Evolutionary conservation across 202 grass and related monocot species (phyloP), one percentile per base, ranked within the genome.

Genomic region (Elaeis oleifera): DNA sequence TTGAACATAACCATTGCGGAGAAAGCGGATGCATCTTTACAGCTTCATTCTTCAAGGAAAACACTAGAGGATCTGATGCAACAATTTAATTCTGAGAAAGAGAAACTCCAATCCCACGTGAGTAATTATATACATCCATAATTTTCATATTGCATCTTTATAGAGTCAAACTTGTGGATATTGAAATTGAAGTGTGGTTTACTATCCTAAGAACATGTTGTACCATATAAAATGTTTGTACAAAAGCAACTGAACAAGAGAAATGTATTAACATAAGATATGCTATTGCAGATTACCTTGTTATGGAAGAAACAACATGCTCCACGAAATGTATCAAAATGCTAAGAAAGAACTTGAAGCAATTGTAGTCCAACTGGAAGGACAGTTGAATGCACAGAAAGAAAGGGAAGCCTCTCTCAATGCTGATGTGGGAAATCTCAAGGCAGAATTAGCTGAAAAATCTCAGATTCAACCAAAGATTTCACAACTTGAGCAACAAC

Each of bases 401-500:
- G 22, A 4, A 27, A 52, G 62, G 21, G 49, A 65, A 51, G 3
- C 28, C 48, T 65, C 36, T 65, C 49, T 65, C 51, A 22, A 25
- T 65, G 50, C 49, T 52, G 4, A 51, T 65, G 62, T 65, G 16
- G 49, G 52, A 65, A 51, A 49, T 24, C 49, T 65, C 25, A 51
- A 51, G 17, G 21, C 13, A 25, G 62, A 65, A 26, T 27, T 65
- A 23, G 3, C 48, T 27, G 48, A 65, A 4, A 52, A 65, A 51
- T 51, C 11, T 51, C 4, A 26, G 23, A 25, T 64, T 19, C 44
- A 50, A 51, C 63, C 74, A 15, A 84, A 86, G 17, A 78, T 99
- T 56, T 99, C 88, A 64, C 86, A 95, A 81, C 83, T 95, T 11
- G 78, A 95, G 75, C 77, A 70, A 54, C 80, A 95, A 59, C 70